phyloP scores from a whole-genome alignment of 768 basidiomycete species.

The Coprinopsis strossmayeri region DNA sequence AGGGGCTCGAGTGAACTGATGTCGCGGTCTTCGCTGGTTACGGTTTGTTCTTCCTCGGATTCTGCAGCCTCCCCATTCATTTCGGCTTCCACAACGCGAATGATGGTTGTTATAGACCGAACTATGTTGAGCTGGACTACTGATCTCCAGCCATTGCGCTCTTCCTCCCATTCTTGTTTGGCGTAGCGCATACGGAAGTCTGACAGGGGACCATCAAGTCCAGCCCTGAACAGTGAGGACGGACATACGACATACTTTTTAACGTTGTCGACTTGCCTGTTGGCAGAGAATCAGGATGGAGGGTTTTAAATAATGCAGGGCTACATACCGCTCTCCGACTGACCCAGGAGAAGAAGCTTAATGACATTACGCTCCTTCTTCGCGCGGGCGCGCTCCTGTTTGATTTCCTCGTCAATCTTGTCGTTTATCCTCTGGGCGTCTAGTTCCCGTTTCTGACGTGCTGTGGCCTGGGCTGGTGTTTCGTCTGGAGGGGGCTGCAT shows the following conservation, averaged over 20 bases:
- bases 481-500: conserved; percentile 47
- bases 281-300: conserved; percentile 3
- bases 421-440: conserved; percentile 45
- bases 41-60: conserved; percentile 26
- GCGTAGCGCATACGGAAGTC: conserved; percentile 73
- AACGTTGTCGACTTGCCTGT: conserved; percentile 66
- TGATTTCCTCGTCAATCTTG: conserved; percentile 56
- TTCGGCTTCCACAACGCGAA: conserved; percentile 53
- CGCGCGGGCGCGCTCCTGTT: conserved; percentile 34
- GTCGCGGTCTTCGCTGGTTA: conserved; percentile 13
- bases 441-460: conserved; percentile 37
- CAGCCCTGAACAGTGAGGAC: too few species aligned
- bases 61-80: conserved; percentile 33
- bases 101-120: conserved; percentile 59
- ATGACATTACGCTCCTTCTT: conserved; percentile 43
- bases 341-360: conserved; percentile 58
- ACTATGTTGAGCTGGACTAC: conserved; percentile 80
- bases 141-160: conserved; percentile 68
- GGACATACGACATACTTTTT: conserved; percentile 40
- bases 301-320: conserved; percentile 3
- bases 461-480: conserved; percentile 43
- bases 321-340: conserved; percentile 56
- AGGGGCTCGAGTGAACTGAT: conserved; percentile 20
- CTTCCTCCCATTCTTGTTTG: conserved; percentile 53
- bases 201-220: conserved; percentile 17